A percentile compares a stretch with the other conserved stretches of the same genome.
These are phyloP conservation scores for Astrothelium macrocarpum DNA, from an alignment of 495 filamentous ascomycete genomes.

Conservation along the genomic window DNA sequence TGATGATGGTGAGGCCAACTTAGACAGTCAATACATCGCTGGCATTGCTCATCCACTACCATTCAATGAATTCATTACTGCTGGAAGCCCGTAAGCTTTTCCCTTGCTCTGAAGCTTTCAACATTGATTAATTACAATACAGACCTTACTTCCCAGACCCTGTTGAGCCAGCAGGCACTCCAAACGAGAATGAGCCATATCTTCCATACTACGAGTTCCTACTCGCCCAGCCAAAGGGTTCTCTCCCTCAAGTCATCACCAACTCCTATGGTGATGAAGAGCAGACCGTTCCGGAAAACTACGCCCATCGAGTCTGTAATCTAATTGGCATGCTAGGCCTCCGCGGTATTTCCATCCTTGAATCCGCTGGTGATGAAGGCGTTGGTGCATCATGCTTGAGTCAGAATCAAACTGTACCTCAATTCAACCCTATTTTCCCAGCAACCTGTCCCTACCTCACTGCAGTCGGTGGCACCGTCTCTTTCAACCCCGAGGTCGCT, in stretches of 20 bases:
- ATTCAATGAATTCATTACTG: slow-evolving; percentile 57
- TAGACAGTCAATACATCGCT: slow-evolving; percentile 36
- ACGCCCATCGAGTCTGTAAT: slow-evolving; percentile 29
- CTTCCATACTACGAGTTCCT: slow-evolving; percentile 28
- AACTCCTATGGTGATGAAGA: slow-evolving; percentile 37
- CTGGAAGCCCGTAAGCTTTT: slow-evolving; percentile 30
- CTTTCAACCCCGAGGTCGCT: slow-evolving; percentile 9
- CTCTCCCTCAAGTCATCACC: slow-evolving; percentile 32
- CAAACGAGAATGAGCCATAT: slow-evolving; percentile 41
- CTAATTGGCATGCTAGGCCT: slow-evolving; percentile 29
- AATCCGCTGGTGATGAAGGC: slow-evolving; percentile 30
- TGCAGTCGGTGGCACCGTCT: slow-evolving; percentile 37
- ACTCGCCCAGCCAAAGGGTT: slow-evolving; percentile 24
- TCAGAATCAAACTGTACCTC: slow-evolving; percentile 46
- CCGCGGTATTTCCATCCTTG: slow-evolving; percentile 30
- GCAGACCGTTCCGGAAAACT: slow-evolving; percentile 28
- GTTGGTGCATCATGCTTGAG: slow-evolving; percentile 33
- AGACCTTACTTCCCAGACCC: slow-evolving; percentile 54
- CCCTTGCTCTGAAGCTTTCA: neutral
- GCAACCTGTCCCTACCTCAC: slow-evolving; percentile 43
- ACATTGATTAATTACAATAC: slow-evolving; percentile 17
- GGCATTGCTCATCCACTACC: slow-evolving; percentile 27
- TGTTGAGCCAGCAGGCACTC: slow-evolving; percentile 40
- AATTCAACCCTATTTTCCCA: slow-evolving; percentile 42
- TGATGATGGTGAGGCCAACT: slow-evolving; percentile 36